Base-by-base conservation (phyloP, 169 alveolate species). In the Plasmodium sp. region DNA sequence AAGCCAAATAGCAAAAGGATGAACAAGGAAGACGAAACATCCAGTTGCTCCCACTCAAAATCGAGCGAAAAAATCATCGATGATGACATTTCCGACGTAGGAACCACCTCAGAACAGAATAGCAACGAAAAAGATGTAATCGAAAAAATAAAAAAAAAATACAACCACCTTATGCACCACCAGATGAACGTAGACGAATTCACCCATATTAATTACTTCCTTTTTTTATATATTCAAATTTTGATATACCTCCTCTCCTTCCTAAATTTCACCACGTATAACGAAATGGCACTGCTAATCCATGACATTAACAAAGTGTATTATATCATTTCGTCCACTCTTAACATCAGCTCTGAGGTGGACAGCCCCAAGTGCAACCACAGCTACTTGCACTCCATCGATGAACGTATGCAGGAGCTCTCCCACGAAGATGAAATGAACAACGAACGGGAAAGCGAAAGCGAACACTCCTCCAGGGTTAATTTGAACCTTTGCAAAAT, bases 201-300 rank as follows among this genome's bases (percentile, higher is more conserved):
- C 62, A 79, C 90, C 41, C 22, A 80, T 92, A 58, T 92, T 74
- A 92, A 81, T 27, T 92, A 92, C 77, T 92, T 92, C 48, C n/a
- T 92, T 48, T 92, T 75, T 83, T 56, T 92, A 48, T 92, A 92
- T 74, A 67, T 92, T 45, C 95, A 92, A 83, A 82, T 92, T 34
- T 34, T 92, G 48, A 39, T 58, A 1, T 56, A 92, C 54, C 84
- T 92, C 2, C 75, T 92, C 22, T 92, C 95, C 2, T 92, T 82
- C 84, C 18, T 92, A 33, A 92, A 79, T 54, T 92, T 33, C 62
- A 48, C 86, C 5, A 82, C 95, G n/a, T 92, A 81, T 41, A 92
- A 82, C 79, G 95, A 92, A 92, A 83, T 92, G 74, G 92, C 92
- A 7, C 27, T 81, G 73, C 67, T 92, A 74, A 67, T 92, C 18